Evolutionary conservation across 2,329 filamentous ascomycete species (phyloP).

Genomic region (Trichoderma lentiforme): DNA sequence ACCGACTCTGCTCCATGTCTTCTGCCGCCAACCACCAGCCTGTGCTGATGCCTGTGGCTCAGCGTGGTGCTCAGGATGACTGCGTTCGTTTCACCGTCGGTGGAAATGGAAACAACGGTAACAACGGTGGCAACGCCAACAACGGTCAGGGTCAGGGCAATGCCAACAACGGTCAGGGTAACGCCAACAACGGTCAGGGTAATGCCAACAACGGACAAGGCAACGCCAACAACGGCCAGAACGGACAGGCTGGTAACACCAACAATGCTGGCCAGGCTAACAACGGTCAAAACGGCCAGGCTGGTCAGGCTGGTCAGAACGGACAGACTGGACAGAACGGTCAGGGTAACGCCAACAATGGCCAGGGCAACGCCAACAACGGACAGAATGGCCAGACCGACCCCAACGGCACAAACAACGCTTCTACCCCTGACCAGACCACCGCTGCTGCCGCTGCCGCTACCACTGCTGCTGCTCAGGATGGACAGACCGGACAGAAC

Average conservation of each 20-base stretch:
- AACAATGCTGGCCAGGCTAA: not conserved
- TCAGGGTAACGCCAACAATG: not conserved
- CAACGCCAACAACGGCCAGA: not conserved
- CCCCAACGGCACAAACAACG: not conserved
- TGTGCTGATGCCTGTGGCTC: slow-evolving; percentile 63
- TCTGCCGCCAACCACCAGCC: slow-evolving; percentile 64
- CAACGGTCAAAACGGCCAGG: not conserved
- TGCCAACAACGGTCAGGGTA: not conserved
- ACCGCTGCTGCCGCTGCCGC: not conserved
- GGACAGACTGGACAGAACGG: not conserved
- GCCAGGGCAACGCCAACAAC: not conserved
- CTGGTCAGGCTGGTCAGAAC: not conserved
- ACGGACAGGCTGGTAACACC: not conserved
- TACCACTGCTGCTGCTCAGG: not conserved
- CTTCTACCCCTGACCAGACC: not conserved
- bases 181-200: not conserved
- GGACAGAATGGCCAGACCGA: not conserved
- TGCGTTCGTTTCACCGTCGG: slow-evolving; percentile 59
- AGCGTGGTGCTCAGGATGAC: slow-evolving; percentile 65
- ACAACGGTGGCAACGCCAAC: slow-evolving; percentile 12
- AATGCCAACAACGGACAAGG: not conserved
- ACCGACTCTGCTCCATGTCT: slow-evolving; percentile 63
- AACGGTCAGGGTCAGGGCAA: not conserved
- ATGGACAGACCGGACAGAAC: not conserved
- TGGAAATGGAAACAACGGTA: slow-evolving; percentile 25